Evolutionary conservation across 257 asterid species (phyloP).

Genomic region (Petunia axillaris): DNA sequence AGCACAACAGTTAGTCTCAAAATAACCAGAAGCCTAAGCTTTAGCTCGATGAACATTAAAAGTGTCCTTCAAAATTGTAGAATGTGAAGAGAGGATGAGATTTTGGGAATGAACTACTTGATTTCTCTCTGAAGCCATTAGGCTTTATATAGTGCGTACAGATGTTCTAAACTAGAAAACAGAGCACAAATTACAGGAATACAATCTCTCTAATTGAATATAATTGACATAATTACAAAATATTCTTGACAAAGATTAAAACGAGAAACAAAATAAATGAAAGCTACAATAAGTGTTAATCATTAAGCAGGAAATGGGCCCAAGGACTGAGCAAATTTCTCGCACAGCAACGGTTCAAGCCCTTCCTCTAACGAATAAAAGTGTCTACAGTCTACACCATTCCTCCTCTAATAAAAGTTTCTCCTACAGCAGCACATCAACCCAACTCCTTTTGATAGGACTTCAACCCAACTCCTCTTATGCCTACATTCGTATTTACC

Average conservation of each 20-base stretch:
- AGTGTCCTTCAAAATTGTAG: neutral
- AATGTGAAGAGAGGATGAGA: conserved; percentile 6
- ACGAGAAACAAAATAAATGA: neutral
- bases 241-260: neutral
- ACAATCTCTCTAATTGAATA: neutral
- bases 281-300: neutral
- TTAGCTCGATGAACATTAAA: too few relatives aligned
- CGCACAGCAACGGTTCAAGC: neutral
- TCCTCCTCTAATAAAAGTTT: too few relatives aligned
- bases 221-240: neutral
- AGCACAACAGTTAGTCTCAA: neutral
- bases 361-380: too few relatives aligned
- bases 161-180: conserved; percentile 14
- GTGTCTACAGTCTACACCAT: too few relatives aligned
- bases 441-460: neutral
- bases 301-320: neutral
- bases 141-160: neutral
- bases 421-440: too few relatives aligned
- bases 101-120: conserved; percentile 3
- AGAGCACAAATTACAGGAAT: neutral
- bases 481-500: neutral
- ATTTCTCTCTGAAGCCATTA: conserved; percentile 1
- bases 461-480: neutral
- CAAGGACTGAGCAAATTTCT: conserved; percentile 10
- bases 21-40: neutral